Percentiles rank a stretch among this genome's conserved stretches.
phyloP scores from a whole-genome alignment of 108 stramenopile genomes.

The Pelagomonas calceolata region DNA sequence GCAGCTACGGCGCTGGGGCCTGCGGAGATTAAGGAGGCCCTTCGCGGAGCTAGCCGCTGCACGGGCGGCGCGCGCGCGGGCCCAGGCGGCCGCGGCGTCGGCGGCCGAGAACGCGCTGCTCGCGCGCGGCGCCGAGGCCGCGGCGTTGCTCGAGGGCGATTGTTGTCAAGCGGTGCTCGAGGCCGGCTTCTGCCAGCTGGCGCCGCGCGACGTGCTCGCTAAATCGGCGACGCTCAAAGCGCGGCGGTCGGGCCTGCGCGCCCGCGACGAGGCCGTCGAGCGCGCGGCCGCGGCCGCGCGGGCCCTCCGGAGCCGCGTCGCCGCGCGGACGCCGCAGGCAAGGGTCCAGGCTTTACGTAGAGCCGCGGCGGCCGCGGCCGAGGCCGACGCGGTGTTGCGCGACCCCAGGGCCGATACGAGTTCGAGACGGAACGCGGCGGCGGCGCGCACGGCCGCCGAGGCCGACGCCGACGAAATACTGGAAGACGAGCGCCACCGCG shows the following conservation, averaged over 20 bases:
- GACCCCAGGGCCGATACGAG: no score
- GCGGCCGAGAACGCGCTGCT: background rate
- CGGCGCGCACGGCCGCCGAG: background rate
- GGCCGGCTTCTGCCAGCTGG: background rate
- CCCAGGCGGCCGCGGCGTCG: background rate
- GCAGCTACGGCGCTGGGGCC: background rate
- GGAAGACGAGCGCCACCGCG: background rate
- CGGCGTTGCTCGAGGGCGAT: background rate
- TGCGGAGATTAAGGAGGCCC: background rate
- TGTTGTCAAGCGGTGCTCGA: background rate
- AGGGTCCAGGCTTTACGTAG: background rate
- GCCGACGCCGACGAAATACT: background rate
- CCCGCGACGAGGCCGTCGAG: background rate
- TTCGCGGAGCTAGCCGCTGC: background rate
- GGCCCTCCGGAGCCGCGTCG: background rate
- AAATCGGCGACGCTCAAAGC: no score
- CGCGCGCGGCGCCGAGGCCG: background rate
- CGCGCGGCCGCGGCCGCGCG: background rate
- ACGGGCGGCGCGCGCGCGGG: background rate
- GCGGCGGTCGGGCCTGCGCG: no score
- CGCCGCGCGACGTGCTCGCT: no score
- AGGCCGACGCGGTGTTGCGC: no score
- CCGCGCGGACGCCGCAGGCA: background rate
- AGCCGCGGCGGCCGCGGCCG: background rate
- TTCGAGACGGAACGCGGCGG: no score